Conservation (phyloP, 495 filamentous ascomycete species). For the Penicillium roqueforti region DNA sequence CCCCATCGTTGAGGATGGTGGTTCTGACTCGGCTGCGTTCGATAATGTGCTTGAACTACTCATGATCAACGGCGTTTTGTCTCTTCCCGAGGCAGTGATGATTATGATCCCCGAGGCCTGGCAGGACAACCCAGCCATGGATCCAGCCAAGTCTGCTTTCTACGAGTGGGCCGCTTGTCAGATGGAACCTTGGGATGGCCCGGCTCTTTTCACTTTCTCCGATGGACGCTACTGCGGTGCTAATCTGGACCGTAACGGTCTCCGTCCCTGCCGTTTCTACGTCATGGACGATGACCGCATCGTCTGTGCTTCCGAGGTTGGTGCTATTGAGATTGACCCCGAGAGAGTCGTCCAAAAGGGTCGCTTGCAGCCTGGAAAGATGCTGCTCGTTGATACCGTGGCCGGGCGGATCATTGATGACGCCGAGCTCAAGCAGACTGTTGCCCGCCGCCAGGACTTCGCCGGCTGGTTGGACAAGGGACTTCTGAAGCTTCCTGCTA, state of each 20-base stretch:
- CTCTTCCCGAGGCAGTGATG: slow-evolving; percentile 96
- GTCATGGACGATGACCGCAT: slow-evolving; percentile 98
- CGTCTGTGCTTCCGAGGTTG: slow-evolving; percentile 97
- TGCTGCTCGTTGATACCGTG: slow-evolving; percentile 94
- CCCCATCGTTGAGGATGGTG: slow-evolving; percentile 94
- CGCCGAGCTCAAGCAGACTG: slow-evolving; percentile 84
- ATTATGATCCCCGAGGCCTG: slow-evolving; percentile 98
- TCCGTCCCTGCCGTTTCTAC: slow-evolving; percentile 97
- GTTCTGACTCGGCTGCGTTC: slow-evolving; percentile 96
- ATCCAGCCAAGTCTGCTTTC: slow-evolving; percentile 94
- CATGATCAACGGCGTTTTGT: slow-evolving; percentile 95
- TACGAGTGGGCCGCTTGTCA: slow-evolving; percentile 99
- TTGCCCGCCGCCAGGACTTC: slow-evolving; percentile 83
- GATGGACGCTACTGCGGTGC: slow-evolving; percentile 98
- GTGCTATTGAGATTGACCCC: slow-evolving; percentile 87
- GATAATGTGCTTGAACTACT: slow-evolving; percentile 97
- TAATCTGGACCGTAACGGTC: slow-evolving; percentile 96
- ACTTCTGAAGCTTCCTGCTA: slow-evolving; percentile 74
- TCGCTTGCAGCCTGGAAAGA: slow-evolving; percentile 90
- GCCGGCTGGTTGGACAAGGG: slow-evolving; percentile 82
- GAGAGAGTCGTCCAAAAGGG: slow-evolving; percentile 93
- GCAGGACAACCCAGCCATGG: slow-evolving; percentile 91
- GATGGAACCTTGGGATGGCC: slow-evolving; percentile 99
- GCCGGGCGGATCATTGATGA: slow-evolving; percentile 97
- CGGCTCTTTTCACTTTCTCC: slow-evolving; percentile 95